phyloP scores from a whole-genome alignment of 257 asterid species.

The Solanum boliviense region DNA sequence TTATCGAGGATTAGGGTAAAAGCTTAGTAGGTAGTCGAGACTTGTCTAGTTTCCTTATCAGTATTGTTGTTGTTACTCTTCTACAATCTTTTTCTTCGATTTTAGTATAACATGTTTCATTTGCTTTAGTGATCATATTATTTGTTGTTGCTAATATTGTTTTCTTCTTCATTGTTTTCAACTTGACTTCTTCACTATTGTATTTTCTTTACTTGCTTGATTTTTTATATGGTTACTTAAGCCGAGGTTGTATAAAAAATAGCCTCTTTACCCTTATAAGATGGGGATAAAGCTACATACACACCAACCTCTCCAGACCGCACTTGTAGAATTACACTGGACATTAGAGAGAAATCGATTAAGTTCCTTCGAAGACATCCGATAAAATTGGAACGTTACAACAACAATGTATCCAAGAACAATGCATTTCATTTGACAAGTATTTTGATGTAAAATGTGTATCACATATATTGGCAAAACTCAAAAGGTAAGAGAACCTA shows the following conservation, averaged over 20 bases:
- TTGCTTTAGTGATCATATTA: neutral
- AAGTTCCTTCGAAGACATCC: neutral
- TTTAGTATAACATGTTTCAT: neutral
- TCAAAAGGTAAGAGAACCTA: neutral
- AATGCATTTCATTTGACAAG: neutral
- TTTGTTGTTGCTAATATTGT: neutral
- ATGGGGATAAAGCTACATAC: neutral
- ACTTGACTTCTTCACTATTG: neutral
- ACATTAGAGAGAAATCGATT: neutral
- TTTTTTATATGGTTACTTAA: neutral
- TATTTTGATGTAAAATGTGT: neutral
- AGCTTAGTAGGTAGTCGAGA: neutral
- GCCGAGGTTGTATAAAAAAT: fast-evolving
- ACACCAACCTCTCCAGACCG: neutral
- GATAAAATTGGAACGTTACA: neutral
- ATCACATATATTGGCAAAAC: neutral
- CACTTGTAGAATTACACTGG: neutral
- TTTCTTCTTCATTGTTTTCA: neutral
- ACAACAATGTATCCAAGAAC: neutral
- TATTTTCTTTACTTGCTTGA: neutral
- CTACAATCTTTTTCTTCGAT: neutral
- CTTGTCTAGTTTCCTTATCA: neutral
- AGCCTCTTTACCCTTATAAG: neutral
- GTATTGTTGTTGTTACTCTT: neutral
- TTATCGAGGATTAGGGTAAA: neutral